Evolutionary conservation across 495 filamentous ascomycete genomes (phyloP).

Genomic region (Xylaria cubensis): DNA sequence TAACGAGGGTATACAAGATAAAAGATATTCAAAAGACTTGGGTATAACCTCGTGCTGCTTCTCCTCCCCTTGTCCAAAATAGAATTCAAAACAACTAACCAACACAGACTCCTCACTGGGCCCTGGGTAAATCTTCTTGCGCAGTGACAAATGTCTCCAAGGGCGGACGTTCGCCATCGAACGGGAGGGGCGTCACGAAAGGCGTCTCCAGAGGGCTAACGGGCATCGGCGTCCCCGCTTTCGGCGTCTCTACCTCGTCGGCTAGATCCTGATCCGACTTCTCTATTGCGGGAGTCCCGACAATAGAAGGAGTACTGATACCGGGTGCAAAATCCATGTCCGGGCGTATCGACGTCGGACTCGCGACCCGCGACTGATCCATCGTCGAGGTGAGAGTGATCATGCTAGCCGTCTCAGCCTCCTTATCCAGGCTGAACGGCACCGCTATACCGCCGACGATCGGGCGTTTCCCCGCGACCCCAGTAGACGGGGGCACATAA

Average conservation of each 20-base stretch:
- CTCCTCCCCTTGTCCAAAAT: background rate
- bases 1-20: slow-evolving; percentile 25
- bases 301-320: slow-evolving; percentile 26
- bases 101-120: slow-evolving; percentile 7
- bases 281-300: slow-evolving; percentile 15
- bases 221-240: background rate
- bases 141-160: slow-evolving; percentile 54
- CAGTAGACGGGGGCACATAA: slow-evolving; percentile 41
- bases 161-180: slow-evolving; percentile 37
- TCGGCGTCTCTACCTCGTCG: slow-evolving; percentile 16
- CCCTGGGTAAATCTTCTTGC: slow-evolving; percentile 40
- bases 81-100: background rate
- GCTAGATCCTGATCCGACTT: slow-evolving; percentile 21
- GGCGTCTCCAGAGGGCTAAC: slow-evolving; percentile 14
- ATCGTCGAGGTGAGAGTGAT: slow-evolving; percentile 52
- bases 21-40: slow-evolving; percentile 6
- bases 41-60: slow-evolving; percentile 16
- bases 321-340: slow-evolving; percentile 16
- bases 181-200: slow-evolving; percentile 8
- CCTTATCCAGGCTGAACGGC: slow-evolving; percentile 57
- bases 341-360: slow-evolving; percentile 33
- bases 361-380: slow-evolving; percentile 37
- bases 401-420: slow-evolving; percentile 61
- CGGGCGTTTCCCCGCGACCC: slow-evolving; percentile 54
- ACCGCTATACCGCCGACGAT: slow-evolving; percentile 56